Conservation (phyloP, 148 eudicot species). For the Fallopia convolvulus region DNA sequence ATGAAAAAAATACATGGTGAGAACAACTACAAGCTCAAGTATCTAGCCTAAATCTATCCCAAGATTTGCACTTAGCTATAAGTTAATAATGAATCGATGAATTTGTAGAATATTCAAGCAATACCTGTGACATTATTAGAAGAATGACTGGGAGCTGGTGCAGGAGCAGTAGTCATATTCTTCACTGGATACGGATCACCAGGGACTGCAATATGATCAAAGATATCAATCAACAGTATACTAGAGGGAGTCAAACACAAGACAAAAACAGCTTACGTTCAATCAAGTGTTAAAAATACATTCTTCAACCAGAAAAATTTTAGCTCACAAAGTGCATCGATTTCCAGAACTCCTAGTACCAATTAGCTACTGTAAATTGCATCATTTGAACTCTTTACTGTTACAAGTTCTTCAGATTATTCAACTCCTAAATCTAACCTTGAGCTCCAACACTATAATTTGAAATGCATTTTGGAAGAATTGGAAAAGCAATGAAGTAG, state of each 20-base stretch:
- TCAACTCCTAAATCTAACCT: too few relatives aligned
- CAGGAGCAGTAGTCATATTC: conserved; percentile 28
- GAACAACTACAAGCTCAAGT: not conserved
- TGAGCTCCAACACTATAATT: not conserved
- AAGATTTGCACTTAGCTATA: not conserved
- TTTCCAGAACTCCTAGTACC: not conserved
- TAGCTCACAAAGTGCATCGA: not conserved
- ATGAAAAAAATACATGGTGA: not conserved
- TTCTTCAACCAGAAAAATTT: not conserved
- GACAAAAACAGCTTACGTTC: not conserved
- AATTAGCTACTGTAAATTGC: not conserved
- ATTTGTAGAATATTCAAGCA: not conserved
- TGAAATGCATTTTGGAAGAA: not conserved
- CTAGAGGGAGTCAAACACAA: not conserved
- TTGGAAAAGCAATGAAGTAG: not conserved
- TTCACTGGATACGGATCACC: conserved; percentile 69
- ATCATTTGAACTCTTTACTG: not conserved
- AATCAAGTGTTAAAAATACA: not conserved
- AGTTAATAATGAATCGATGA: not conserved
- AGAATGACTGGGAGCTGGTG: conserved; percentile 58
- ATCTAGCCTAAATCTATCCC: not conserved
- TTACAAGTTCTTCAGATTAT: not conserved
- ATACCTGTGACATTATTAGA: conserved; percentile 43
- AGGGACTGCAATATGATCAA: conserved; percentile 44
- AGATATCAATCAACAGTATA: conserved; percentile 1